Conservation (phyloP, 306 rosid species). For the Castanopsis chinensis region DNA sequence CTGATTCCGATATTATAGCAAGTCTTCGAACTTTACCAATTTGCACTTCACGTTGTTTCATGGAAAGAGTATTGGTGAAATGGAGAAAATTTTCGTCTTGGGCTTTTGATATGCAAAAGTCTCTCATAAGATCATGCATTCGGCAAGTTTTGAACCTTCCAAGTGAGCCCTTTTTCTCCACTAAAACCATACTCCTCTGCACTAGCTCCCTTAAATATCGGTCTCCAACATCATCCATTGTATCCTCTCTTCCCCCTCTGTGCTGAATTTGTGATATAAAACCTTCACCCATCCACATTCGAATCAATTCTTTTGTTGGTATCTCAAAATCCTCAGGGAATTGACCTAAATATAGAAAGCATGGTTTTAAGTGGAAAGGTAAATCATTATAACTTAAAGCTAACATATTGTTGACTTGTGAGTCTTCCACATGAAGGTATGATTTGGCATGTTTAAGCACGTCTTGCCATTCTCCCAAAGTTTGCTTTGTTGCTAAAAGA, state of each 20-base stretch:
- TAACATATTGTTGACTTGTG: too few relatives aligned
- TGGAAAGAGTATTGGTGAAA: slow-evolving; percentile 6
- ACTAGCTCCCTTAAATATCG: slow-evolving; percentile 41
- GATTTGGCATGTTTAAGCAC: not conserved
- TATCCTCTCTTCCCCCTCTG: slow-evolving; percentile 32
- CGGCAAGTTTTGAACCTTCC: slow-evolving; percentile 49
- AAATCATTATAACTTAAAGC: too few relatives aligned
- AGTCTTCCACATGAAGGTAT: not conserved
- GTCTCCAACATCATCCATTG: slow-evolving; percentile 32
- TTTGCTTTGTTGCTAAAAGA: too few relatives aligned
- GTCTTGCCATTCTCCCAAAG: fast-evolving
- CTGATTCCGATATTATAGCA: slow-evolving; percentile 26
- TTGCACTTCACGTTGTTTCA: slow-evolving; percentile 3
- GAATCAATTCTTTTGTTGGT: too few relatives aligned
- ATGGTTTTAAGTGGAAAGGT: too few relatives aligned
- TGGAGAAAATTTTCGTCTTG: slow-evolving; percentile 42
- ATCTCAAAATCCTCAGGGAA: too few relatives aligned
- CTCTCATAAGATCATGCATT: slow-evolving; percentile 53
- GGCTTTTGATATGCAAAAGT: slow-evolving; percentile 42
- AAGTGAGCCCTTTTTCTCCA: slow-evolving; percentile 28
- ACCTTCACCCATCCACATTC: not conserved
- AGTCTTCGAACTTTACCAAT: slow-evolving; percentile 40
- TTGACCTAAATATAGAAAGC: too few relatives aligned
- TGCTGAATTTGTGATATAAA: slow-evolving; percentile 29
- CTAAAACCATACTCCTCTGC: slow-evolving; percentile 45